Conservation (phyloP, 495 filamentous ascomycete genomes). For the Lineolata rhizophorae region DNA sequence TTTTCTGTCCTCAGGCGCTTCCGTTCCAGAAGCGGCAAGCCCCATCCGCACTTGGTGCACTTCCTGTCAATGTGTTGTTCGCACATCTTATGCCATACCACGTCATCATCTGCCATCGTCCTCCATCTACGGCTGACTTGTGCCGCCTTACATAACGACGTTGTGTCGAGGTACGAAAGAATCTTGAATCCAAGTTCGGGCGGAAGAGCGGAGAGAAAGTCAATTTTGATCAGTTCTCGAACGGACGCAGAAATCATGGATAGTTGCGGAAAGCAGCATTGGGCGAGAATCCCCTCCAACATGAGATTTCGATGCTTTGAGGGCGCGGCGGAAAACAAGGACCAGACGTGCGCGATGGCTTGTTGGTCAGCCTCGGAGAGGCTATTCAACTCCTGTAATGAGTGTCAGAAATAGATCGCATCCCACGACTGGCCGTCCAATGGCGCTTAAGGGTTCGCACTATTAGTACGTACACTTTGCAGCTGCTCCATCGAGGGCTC, state of each 20-base stretch:
- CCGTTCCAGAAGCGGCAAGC: slow-evolving; percentile 68
- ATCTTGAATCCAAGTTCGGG: slow-evolving; percentile 86
- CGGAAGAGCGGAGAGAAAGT: slow-evolving; percentile 75
- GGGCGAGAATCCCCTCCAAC: slow-evolving; percentile 80
- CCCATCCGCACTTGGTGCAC: slow-evolving; percentile 94
- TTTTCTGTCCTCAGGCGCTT: slow-evolving; percentile 76
- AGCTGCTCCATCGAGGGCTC: slow-evolving; percentile 90
- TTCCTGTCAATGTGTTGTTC: slow-evolving; percentile 95
- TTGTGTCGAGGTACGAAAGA: slow-evolving; percentile 76
- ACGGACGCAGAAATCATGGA: slow-evolving; percentile 75
- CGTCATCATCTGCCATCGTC: slow-evolving; percentile 75
- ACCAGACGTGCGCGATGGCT: slow-evolving; percentile 91
- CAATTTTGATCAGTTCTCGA: slow-evolving; percentile 82
- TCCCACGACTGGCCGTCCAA: too few species aligned
- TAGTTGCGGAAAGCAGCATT: slow-evolving; percentile 94
- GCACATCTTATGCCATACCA: slow-evolving; percentile 98
- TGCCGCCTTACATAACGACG: slow-evolving; percentile 89
- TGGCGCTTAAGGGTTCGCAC: slow-evolving; percentile 4
- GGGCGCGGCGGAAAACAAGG: slow-evolving; percentile 86
- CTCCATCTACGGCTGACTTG: slow-evolving; percentile 86
- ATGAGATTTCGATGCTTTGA: slow-evolving; percentile 85
- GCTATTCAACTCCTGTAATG: slow-evolving; percentile 48
- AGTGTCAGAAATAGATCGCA: slow-evolving; percentile 1
- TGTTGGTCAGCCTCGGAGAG: slow-evolving; percentile 71
- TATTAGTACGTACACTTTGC: slow-evolving; percentile 41